phyloP scores from a whole-genome alignment of 306 rosid genomes.

The Lupinus albus region DNA sequence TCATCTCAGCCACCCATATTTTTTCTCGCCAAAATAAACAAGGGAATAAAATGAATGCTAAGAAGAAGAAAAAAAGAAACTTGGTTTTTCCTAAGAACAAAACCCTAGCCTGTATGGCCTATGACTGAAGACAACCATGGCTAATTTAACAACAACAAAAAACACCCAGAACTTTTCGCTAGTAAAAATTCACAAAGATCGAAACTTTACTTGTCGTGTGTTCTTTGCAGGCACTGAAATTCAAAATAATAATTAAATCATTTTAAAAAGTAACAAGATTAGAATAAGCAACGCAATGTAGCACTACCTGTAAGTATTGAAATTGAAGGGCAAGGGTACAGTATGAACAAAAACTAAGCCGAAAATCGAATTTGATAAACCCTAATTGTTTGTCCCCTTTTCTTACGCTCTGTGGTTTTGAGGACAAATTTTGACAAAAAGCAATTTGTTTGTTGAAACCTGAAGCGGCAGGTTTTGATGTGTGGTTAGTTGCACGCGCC shows the following conservation, averaged over 20 bases:
- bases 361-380: conserved; percentile 41
- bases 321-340: conserved; percentile 22
- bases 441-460: conserved; percentile 28
- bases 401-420: neutral
- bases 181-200: conserved; percentile 23
- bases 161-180: neutral
- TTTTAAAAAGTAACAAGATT: neutral
- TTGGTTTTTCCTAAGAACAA: conserved; percentile 1
- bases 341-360: conserved; percentile 13
- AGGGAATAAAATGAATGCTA: neutral
- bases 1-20: neutral
- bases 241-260: conserved; percentile 1
- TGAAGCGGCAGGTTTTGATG: conserved; percentile 42
- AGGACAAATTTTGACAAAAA: neutral
- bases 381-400: conserved; percentile 52
- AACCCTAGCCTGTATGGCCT: conserved; percentile 42
- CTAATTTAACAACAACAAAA: neutral
- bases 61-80: neutral
- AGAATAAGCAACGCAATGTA: too few relatives aligned
- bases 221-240: conserved; percentile 18
- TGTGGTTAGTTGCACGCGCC: conserved; percentile 34
- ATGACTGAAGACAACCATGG: conserved; percentile 5
- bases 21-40: neutral
- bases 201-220: neutral
- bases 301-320: conserved; percentile 40